These are phyloP conservation scores for Zygnema circumcarinatum DNA, from an alignment of 139 green algal genomes.

Conservation along the genomic window DNA sequence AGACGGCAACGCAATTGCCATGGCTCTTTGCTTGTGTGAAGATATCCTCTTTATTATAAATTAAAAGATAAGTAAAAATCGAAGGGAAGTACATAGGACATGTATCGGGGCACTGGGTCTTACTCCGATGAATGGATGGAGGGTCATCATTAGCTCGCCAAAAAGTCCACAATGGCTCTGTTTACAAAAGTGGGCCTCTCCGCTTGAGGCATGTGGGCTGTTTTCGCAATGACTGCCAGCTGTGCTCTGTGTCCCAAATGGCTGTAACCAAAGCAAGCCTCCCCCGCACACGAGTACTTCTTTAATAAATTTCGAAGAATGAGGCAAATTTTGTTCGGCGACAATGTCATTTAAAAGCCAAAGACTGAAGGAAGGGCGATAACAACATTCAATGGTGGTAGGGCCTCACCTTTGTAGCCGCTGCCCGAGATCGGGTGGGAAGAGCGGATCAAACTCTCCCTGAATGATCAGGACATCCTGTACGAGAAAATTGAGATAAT, in stretches of 20 bases:
- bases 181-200: conserved; percentile 3
- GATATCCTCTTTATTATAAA: no score
- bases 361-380: neutral
- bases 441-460: neutral
- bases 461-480: neutral
- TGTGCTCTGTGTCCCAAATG: neutral
- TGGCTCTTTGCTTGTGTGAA: no score
- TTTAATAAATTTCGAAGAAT: neutral
- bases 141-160: conserved; percentile 1
- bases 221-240: neutral
- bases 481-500: neutral
- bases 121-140: no score
- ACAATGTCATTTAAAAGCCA: neutral
- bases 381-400: neutral
- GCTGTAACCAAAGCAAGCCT: neutral
- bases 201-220: conserved; percentile 24
- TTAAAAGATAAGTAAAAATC: no score
- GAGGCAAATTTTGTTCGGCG: neutral
- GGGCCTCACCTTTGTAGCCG: neutral
- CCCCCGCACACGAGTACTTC: neutral
- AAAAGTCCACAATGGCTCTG: neutral
- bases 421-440: neutral
- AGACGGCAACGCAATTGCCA: no score
- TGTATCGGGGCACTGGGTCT: no score
- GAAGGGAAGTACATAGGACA: no score